Evolutionary conservation across 2,329 filamentous ascomycete species (phyloP), one percentile per base, ranked within the genome.

Genomic region (Moelleriella libera): DNA sequence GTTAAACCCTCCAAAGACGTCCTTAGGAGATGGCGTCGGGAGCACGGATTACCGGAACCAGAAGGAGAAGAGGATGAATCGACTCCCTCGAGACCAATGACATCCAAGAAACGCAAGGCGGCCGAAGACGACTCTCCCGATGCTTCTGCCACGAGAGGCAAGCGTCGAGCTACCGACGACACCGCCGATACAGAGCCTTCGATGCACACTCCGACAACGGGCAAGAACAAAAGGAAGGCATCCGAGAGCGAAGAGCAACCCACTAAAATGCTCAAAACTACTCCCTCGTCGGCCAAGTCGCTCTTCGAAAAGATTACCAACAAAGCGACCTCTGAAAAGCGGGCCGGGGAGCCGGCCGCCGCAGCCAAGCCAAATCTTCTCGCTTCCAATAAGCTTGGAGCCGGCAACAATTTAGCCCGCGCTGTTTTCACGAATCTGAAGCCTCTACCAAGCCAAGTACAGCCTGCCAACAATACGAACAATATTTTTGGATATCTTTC

Each of bases 401-500:
- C 60, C 12, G 66, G 63, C 41, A 63, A 63, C 41, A 62, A 60
- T 34, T 55, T 69, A 30, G 63, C 68, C 30, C 64, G 65, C 30
- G 72, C 71, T 1, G 66, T 72, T 9, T 62, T 73, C 50, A 62
- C 65, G 39, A 64, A 61, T 47, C 46, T 63, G 12, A 70, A 71
- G 57, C 56, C 64, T 7, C 51, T 51, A 11, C 55, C 51, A 43
- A 49, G 52, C 12, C 54, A 54, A 45, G 44, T 45, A 7, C 43
- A 59, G 1, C 47, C 58, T 29, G 58, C 53, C 40, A n/a, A 7
- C 40, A 41, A 8, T 12, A 55, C 60, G 39, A 55, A 61, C 43
- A 80, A 81, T 55, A 78, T 80, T 45, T 82, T 82, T 55, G 71
- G 70, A 29, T 74, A 80, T 53, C 67, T 81, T 6, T 80, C 76